A percentile compares a stretch with the other conserved stretches of the same genome.
phyloP scores from a whole-genome alignment of 2,329 filamentous ascomycete genomes.

The Thermochaetoides dissita region DNA sequence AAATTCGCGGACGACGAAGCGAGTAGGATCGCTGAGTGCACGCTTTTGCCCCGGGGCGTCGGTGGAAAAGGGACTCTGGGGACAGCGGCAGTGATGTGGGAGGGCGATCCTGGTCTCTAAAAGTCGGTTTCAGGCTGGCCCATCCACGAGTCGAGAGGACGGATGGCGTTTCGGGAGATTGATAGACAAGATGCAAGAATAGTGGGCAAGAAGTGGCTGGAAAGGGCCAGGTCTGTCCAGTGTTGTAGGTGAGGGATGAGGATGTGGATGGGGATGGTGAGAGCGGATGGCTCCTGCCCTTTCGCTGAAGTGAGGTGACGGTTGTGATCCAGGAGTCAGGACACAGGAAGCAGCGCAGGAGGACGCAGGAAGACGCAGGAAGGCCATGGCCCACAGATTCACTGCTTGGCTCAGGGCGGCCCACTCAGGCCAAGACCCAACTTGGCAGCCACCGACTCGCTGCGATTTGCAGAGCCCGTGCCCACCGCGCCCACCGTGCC shows the following conservation, averaged over 20 bases:
- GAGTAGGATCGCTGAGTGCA: not conserved
- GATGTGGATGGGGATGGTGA: not conserved
- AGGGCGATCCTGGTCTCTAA: not conserved
- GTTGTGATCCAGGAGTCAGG: conserved; percentile 8
- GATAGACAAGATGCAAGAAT: too few relatives aligned
- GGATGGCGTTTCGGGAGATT: not conserved
- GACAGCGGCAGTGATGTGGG: not conserved
- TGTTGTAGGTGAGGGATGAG: too few relatives aligned
- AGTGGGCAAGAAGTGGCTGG: too few relatives aligned
- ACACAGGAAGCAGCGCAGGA: conserved; percentile 1
- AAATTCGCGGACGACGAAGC: not conserved
- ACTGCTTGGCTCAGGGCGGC: too few relatives aligned
- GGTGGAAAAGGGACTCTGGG: not conserved
- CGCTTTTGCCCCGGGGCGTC: not conserved
- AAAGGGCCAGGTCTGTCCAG: too few relatives aligned
- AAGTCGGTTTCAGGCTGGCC: not conserved
- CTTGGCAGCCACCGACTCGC: conserved; percentile 4
- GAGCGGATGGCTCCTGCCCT: conserved; percentile 5
- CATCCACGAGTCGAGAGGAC: not conserved
- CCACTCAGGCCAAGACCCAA: conserved; percentile 6
- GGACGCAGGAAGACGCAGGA: not conserved
- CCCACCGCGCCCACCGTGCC: not conserved
- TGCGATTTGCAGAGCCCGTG: conserved; percentile 2
- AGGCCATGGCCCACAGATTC: too few relatives aligned
- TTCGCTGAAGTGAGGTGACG: conserved; percentile 9